Base-by-base conservation (phyloP, 73 alveolate species). In the Effrenium voratum region DNA sequence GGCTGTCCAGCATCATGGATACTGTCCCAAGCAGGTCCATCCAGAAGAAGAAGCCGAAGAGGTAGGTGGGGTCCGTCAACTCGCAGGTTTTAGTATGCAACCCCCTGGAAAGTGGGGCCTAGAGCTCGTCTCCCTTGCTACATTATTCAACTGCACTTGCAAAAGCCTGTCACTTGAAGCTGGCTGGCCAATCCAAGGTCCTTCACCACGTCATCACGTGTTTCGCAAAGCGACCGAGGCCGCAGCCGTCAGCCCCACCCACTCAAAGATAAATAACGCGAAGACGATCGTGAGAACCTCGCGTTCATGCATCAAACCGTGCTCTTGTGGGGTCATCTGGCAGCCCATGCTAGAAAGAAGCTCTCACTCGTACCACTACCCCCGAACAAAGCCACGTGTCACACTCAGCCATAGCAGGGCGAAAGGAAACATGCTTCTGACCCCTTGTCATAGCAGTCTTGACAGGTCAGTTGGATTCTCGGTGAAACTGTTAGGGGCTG, bases 21-120 rank as follows among this genome's bases (percentile, higher is more conserved):
- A 77, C 85, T 32, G 97, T 90, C 34, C 97, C 97, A 50, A 90
- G n/a, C 36, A 70, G 81, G 75, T 90, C 97, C 97, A 90, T 90
- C 38, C 52, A 47, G 76, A 90, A 90, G 81, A 90, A 90, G 88
- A 90, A 90, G 73, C 97, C 88, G 44, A 68, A 90, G 72, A 90
- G 85, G 50, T 90, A 90, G 77, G 57, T 46, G 88, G 97, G 75
- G 55, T 90, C 97, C 63, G 88, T 90, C 46, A 86, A 86, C 95
- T 85, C 22, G 80, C 43, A 19, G 1, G 80, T 10, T 68, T 68
- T 68, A n/a, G 81, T n/a, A 26, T n/a, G 43, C 8, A 10, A 12
- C 34, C 34, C 38, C 81, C 43, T 68, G 81, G 43, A 68, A 68
- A 22, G 43, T 68, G 81, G 81, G 8, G 43, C 8, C 81, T 12